A percentile compares a stretch with the other conserved stretches of the same genome.
Evolutionary conservation across 331 rosid genomes (phyloP).

Genomic region (Rosa hybrid): DNA sequence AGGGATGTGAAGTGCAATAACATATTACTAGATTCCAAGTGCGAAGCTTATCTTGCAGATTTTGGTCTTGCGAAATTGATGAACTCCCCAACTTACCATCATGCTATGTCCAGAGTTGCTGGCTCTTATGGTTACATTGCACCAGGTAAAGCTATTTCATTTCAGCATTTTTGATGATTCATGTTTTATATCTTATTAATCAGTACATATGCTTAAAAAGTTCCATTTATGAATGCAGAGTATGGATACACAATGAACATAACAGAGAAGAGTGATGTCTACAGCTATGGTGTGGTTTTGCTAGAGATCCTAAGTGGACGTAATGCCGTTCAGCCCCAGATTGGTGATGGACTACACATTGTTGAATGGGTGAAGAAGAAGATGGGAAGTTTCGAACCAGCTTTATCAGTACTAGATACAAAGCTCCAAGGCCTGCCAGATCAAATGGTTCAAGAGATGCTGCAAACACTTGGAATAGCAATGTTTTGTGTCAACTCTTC

Average conservation of each 20-base stretch:
- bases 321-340: conserved; percentile 64
- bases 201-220: conserved; percentile 15
- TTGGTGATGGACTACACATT: conserved; percentile 83
- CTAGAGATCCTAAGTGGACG: conserved; percentile 86
- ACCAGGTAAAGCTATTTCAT: conserved; percentile 53
- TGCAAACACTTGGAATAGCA: conserved; percentile 91
- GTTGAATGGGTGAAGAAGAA: conserved; percentile 97
- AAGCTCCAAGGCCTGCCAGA: conserved; percentile 89
- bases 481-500: conserved; percentile 93
- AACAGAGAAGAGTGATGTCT: conserved; percentile 93
- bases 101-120: conserved; percentile 89
- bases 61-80: conserved; percentile 87
- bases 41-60: conserved; percentile 82
- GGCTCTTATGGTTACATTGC: conserved; percentile 96
- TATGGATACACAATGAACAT: conserved; percentile 97
- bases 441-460: conserved; percentile 95
- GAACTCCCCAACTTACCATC: conserved; percentile 74
- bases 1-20: conserved; percentile 95
- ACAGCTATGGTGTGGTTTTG: conserved; percentile 89
- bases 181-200: not conserved
- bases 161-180: not conserved
- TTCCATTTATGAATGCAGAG: conserved; percentile 46
- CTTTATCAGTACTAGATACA: conserved; percentile 63
- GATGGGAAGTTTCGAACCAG: conserved; percentile 93
- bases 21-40: conserved; percentile 81